Evolutionary conservation across 192 early-diverging fungal species (phyloP), one percentile per base, ranked within the genome.

Genomic region (Spizellomyces punctatus): DNA sequence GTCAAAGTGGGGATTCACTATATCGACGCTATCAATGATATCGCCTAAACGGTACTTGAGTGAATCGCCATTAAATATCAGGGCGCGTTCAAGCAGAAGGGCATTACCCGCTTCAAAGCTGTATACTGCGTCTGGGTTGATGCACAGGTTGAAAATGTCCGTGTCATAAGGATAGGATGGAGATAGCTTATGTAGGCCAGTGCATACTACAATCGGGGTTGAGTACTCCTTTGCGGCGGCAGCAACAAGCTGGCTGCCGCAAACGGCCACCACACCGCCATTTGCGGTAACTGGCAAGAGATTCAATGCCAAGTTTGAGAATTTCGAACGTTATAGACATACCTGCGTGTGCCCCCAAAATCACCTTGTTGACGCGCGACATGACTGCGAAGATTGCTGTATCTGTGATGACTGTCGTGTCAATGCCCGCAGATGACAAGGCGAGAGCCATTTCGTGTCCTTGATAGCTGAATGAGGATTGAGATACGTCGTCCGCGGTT

Each of bases 291-390:
- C 93, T 88, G 69, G 45, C n/a, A 64, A 64, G 12, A 14, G 44
- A 4, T n/a, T 54, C 14, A 54, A n/a, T 54, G 0, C 45, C 63
- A 46, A 45, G 21, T 43, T 12, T 1, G 2, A 59, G 27, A 17
- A 50, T 55, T 19, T 19, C 7, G 66, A 43, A 5, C 47, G 57
- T 42, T 36, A 66, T 10, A 46, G 10, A 22, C 76, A 64, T 77
- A 90, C 89, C 89, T 14, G 94, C 93, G 65, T 95, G 93, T 1
- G 93, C 91, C 36, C 94, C 94, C 43, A 96, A 77, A 67, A 98
- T 91, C 41, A 99, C 95, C 79, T 97, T 99, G 86, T 96, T 96
- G 21, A 97, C 95, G 57, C 96, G 88, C 46, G 95, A 91, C 96
- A 99, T 99, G 61, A 97, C 91, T 9, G 95, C 95, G 89, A 96